Evolutionary conservation across 2,329 filamentous ascomycete species (phyloP).

Genomic region (Alternaria arborescens): DNA sequence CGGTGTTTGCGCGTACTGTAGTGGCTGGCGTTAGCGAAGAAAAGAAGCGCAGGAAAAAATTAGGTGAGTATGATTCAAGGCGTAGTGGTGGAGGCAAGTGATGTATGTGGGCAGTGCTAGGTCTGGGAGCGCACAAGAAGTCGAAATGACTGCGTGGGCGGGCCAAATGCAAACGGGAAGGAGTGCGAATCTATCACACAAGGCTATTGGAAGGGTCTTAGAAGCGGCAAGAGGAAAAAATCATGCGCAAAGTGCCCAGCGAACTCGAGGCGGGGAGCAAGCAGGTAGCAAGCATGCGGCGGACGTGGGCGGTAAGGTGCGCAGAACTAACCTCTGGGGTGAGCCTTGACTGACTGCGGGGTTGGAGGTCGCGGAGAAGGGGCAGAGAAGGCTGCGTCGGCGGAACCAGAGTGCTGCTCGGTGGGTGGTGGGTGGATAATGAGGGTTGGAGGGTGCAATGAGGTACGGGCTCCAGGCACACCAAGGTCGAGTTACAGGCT

Average conservation of each 20-base stretch:
- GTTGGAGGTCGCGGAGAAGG: constrained; percentile 12
- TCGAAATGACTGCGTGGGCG: constrained; percentile 10
- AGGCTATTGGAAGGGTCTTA: constrained; percentile 1
- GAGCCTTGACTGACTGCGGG: constrained; percentile 21
- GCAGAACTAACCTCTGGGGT: constrained; percentile 40
- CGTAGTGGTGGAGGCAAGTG: constrained; percentile 9
- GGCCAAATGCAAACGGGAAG: constrained; percentile 4
- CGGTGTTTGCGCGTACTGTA: constrained; percentile 22
- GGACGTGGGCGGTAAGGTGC: constrained; percentile 20
- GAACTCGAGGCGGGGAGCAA: constrained; percentile 23
- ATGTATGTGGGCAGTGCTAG: constrained; percentile 1
- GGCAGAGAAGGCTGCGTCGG: constrained; percentile 18
- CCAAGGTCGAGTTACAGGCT: constrained; percentile 24
- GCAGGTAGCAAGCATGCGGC: constrained; percentile 23
- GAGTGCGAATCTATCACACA: constrained; percentile 8
- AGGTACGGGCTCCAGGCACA: constrained; percentile 41
- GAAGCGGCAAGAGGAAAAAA: constrained; percentile 11
- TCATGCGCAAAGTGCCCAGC: constrained; percentile 16
- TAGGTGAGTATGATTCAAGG: neutral
- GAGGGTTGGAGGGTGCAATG: constrained; percentile 24
- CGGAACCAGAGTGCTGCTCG: constrained; percentile 16
- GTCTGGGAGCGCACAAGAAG: constrained; percentile 8
- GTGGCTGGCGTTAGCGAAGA: constrained; percentile 24
- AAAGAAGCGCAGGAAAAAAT: neutral
- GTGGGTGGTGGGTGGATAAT: constrained; percentile 15